Evolutionary conservation across 352 stramenopile species (phyloP).

Genomic region (Phytophthora hibernalis): DNA sequence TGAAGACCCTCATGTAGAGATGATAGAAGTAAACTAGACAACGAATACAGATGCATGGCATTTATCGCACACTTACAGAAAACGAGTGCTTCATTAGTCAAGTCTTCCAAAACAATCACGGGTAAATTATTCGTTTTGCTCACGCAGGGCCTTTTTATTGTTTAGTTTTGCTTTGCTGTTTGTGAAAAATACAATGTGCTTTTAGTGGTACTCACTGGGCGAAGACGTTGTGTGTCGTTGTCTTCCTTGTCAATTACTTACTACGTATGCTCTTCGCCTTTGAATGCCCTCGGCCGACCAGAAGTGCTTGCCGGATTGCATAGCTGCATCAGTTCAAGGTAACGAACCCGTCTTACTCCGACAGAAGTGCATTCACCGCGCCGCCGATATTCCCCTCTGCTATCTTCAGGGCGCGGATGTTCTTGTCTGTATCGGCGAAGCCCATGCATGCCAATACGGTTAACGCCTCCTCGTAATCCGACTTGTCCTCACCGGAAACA

Average conservation of each 20-base stretch:
- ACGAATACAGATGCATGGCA: constrained; percentile 8
- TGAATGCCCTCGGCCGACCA: too few relatives aligned
- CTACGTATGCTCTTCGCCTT: too few relatives aligned
- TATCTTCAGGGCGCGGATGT: constrained; percentile 50
- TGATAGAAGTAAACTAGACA: constrained; percentile 6
- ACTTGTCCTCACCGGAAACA: constrained; percentile 15
- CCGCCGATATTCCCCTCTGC: constrained; percentile 56
- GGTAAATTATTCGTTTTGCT: not conserved
- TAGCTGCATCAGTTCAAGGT: constrained; percentile 1
- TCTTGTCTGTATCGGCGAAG: constrained; percentile 57
- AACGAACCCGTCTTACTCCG: constrained; percentile 40
- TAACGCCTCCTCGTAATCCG: constrained; percentile 48
- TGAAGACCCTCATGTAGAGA: constrained; percentile 23
- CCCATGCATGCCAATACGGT: constrained; percentile 64
- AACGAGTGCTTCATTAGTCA: too few relatives aligned
- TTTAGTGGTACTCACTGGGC: too few relatives aligned
- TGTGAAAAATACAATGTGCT: too few relatives aligned
- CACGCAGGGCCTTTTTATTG: too few relatives aligned
- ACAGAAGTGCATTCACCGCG: constrained; percentile 57
- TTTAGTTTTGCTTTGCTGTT: too few relatives aligned
- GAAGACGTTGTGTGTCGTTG: too few relatives aligned
- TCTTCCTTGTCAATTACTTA: too few relatives aligned
- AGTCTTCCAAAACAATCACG: too few relatives aligned
- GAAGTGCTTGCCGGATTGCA: constrained; percentile 1
- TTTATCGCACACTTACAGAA: too few relatives aligned